Conservation (phyloP, 2,329 filamentous ascomycete species). For the Aspergillus neoniger region DNA sequence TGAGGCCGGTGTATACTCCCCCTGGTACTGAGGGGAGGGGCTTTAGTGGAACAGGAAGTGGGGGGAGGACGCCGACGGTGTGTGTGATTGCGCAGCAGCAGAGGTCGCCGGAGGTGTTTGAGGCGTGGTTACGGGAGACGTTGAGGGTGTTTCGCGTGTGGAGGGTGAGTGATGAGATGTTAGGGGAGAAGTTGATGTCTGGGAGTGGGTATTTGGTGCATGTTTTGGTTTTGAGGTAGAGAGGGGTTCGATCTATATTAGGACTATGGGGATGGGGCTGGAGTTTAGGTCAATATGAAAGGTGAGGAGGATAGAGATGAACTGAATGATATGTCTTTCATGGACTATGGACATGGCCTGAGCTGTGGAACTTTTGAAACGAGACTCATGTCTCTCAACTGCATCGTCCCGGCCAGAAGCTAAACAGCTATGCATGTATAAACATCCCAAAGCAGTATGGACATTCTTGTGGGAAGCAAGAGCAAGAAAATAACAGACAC, state of each 20-base stretch:
- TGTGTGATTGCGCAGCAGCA: conserved; percentile 89
- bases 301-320: too few relatives aligned
- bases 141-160: conserved; percentile 69
- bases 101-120: conserved; percentile 80
- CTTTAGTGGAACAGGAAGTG: neutral
- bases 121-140: conserved; percentile 75
- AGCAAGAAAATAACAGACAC: neutral
- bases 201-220: conserved; percentile 81
- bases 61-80: conserved; percentile 55
- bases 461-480: conserved; percentile 2
- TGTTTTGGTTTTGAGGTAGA: conserved; percentile 62
- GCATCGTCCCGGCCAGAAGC: neutral
- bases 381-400: too few relatives aligned
- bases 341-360: neutral
- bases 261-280: too few relatives aligned
- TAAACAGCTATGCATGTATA: neutral
- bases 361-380: neutral
- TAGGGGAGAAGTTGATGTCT: conserved; percentile 62
- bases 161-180: conserved; percentile 67
- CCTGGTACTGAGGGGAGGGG: neutral
- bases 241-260: too few relatives aligned
- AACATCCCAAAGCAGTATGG: conserved; percentile 1
- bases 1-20: conserved; percentile 47
- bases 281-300: too few relatives aligned
- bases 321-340: neutral